A percentile compares a stretch with the other conserved stretches of the same genome.
These are phyloP conservation scores for Aspergillus tamarii DNA, from an alignment of 2,329 filamentous ascomycete genomes.

Conservation along the genomic window DNA sequence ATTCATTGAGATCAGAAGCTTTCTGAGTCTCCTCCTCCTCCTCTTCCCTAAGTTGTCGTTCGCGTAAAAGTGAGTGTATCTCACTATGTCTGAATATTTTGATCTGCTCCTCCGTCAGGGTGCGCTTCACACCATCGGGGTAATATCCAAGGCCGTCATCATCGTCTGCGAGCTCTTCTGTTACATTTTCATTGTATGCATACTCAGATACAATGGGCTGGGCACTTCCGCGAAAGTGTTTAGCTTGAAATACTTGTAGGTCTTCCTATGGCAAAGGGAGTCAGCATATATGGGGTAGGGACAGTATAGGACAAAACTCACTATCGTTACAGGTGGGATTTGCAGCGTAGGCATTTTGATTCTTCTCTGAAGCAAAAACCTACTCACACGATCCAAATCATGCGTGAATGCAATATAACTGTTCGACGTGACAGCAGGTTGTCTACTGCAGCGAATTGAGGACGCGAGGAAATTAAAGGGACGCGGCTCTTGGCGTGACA, in stretches of 20 bases:
- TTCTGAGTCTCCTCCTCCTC: conserved; percentile 25
- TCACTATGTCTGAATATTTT: conserved; percentile 89
- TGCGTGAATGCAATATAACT: background rate
- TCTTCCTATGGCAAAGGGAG: conserved; percentile 55
- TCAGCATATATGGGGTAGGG: background rate
- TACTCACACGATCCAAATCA: background rate
- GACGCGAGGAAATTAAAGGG: background rate
- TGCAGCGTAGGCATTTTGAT: conserved; percentile 24
- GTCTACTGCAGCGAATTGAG: background rate
- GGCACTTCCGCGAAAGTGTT: conserved; percentile 56
- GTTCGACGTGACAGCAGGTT: background rate
- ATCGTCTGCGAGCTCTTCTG: conserved; percentile 26
- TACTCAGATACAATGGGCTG: background rate
- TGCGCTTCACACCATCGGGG: conserved; percentile 81
- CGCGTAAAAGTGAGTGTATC: conserved; percentile 70
- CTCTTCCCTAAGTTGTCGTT: conserved; percentile 38
- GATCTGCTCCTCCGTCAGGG: conserved; percentile 88
- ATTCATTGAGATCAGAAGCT: conserved; percentile 16
- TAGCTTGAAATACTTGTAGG: conserved; percentile 59
- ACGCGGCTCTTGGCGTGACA: conserved; percentile 5
- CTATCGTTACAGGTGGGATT: conserved; percentile 41
- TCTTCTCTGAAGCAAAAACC: background rate
- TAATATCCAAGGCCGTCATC: conserved; percentile 79
- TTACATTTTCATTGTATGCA: background rate
- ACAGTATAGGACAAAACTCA: conserved; percentile 21